Percentiles rank a stretch among this genome's conserved stretches.
phyloP scores from a whole-genome alignment of 139 green algal species.

The Asterochloris erici region DNA sequence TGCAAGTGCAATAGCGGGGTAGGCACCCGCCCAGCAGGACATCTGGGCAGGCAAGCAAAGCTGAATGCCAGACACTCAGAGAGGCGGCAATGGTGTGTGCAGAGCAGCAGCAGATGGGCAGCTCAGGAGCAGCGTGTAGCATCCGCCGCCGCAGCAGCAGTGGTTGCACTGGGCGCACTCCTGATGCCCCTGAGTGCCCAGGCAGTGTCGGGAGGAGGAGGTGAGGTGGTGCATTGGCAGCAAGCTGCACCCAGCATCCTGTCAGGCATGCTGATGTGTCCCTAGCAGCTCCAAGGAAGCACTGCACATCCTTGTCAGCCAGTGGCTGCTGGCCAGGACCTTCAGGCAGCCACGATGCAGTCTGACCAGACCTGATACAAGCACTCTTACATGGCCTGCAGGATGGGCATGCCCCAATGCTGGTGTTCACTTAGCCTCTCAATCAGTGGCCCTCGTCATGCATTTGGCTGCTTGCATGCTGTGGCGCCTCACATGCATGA shows the following conservation, averaged over 20 bases:
- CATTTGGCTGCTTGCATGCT: too few relatives aligned
- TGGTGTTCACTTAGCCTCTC: too few relatives aligned
- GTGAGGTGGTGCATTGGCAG: background rate
- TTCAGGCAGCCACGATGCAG: background rate
- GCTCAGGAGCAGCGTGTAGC: too few relatives aligned
- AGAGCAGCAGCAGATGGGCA: too few relatives aligned
- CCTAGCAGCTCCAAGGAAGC: background rate
- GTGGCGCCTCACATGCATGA: conserved; percentile 11
- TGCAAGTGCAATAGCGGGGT: too few relatives aligned
- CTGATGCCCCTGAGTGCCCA: conserved; percentile 4
- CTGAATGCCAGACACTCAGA: too few relatives aligned
- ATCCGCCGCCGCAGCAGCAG: too few relatives aligned
- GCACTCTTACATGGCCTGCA: background rate
- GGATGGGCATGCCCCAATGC: too few relatives aligned
- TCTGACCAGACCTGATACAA: background rate
- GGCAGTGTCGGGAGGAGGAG: conserved; percentile 13
- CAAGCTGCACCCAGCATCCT: background rate
- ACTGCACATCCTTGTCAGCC: background rate
- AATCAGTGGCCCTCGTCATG: too few relatives aligned
- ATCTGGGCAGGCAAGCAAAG: too few relatives aligned
- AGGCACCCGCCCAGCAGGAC: too few relatives aligned
- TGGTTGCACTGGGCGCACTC: background rate
- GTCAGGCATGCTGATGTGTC: background rate
- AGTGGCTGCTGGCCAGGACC: background rate
- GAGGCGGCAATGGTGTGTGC: too few relatives aligned